A percentile compares a stretch with the other conserved stretches of the same genome.
These are phyloP conservation scores for Ramaria rubella DNA, from an alignment of 768 basidiomycete species.

Conservation along the genomic window DNA sequence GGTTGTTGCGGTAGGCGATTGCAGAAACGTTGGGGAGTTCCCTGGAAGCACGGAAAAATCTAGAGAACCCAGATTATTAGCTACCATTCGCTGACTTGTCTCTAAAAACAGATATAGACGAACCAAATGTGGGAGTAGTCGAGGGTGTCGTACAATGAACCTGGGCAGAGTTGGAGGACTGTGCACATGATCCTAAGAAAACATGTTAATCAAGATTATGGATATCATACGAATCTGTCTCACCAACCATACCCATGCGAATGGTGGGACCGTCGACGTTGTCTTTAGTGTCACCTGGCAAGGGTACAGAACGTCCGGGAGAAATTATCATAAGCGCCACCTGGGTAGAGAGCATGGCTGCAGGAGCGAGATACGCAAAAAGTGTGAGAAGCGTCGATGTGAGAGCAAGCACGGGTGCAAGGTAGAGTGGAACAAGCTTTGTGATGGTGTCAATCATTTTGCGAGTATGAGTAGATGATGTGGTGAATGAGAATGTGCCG, in stretches of 20 bases:
- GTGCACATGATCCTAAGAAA: slow-evolving; percentile 59
- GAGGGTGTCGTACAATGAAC: slow-evolving; percentile 52
- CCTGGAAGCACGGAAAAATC: slow-evolving; percentile 59
- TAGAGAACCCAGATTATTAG: slow-evolving; percentile 23
- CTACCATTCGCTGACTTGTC: neutral
- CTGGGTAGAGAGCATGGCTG: slow-evolving; percentile 47
- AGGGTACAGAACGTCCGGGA: slow-evolving; percentile 37
- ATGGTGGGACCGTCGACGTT: slow-evolving; percentile 60
- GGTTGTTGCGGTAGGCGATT: slow-evolving; percentile 54
- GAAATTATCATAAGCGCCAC: slow-evolving; percentile 62
- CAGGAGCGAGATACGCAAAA: slow-evolving; percentile 65
- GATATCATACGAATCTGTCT: neutral
- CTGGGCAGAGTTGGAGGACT: slow-evolving; percentile 38
- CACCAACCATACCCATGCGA: slow-evolving; percentile 61
- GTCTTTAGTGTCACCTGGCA: slow-evolving; percentile 26
- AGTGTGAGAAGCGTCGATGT: slow-evolving; percentile 60
- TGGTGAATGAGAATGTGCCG: neutral
- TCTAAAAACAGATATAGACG: slow-evolving; percentile 13
- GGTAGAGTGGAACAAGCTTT: slow-evolving; percentile 59
- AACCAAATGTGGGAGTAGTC: slow-evolving; percentile 58
- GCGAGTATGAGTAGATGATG: neutral
- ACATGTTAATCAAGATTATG: neutral
- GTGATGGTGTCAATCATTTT: slow-evolving; percentile 67
- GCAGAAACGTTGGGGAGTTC: slow-evolving; percentile 49
- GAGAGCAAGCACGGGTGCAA: slow-evolving; percentile 59